Conservation (phyloP, 2,329 filamentous ascomycete genomes). For the Neophaeococcomyces mojaviensis region DNA sequence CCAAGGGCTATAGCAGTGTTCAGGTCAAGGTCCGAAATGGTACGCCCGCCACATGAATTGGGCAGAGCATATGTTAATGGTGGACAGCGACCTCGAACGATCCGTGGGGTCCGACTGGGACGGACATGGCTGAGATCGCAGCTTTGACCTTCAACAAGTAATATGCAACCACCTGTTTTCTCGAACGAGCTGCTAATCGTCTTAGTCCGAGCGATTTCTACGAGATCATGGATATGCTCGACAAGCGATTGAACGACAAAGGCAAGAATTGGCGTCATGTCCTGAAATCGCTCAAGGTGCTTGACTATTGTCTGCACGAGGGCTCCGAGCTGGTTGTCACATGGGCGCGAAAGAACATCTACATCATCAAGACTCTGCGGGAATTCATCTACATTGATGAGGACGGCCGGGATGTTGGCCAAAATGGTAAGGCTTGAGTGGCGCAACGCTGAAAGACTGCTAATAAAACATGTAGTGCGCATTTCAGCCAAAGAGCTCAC, state of each 20-base stretch:
- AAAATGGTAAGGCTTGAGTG: slow-evolving; percentile 66
- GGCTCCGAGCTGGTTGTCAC: slow-evolving; percentile 94
- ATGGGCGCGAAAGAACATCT: slow-evolving; percentile 96
- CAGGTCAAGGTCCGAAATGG: slow-evolving; percentile 99
- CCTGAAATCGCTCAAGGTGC: slow-evolving; percentile 90
- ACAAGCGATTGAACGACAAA: slow-evolving; percentile 97
- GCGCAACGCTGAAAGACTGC: neutral
- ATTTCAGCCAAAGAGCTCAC: slow-evolving; percentile 95
- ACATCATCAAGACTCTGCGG: slow-evolving; percentile 95
- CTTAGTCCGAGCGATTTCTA: slow-evolving; percentile 89
- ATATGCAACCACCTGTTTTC: slow-evolving; percentile 26
- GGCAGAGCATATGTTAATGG: slow-evolving; percentile 8
- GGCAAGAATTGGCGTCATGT: slow-evolving; percentile 99
- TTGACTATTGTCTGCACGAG: slow-evolving; percentile 96
- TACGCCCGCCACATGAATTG: slow-evolving; percentile 39
- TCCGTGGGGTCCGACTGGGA: slow-evolving; percentile 94
- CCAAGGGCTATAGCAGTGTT: slow-evolving; percentile 92
- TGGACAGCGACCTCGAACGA: slow-evolving; percentile 88
- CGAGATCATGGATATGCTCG: slow-evolving; percentile 99
- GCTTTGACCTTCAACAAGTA: slow-evolving; percentile 98
- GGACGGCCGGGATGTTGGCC: slow-evolving; percentile 87
- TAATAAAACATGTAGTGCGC: slow-evolving; percentile 56
- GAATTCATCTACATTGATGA: slow-evolving; percentile 97
- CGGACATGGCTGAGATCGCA: slow-evolving; percentile 97
- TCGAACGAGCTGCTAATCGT: slow-evolving; percentile 10